Conservation (phyloP, 768 basidiomycete genomes). For the Hirschioporus abietinus region DNA sequence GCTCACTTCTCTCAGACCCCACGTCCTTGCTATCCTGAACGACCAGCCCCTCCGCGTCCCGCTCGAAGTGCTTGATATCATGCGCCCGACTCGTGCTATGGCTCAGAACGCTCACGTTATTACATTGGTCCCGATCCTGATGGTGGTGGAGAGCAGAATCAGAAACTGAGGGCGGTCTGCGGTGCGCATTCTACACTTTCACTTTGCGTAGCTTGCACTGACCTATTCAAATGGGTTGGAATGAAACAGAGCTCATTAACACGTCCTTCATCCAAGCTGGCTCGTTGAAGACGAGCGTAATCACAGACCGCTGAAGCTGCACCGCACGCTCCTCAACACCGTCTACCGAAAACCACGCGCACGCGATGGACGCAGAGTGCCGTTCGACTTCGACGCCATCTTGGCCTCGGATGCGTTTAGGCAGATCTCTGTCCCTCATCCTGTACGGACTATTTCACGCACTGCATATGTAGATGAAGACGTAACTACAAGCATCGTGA, state of each 20-base stretch:
- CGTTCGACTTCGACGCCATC: conserved; percentile 38
- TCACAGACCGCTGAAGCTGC: conserved; percentile 31
- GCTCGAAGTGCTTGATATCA: conserved; percentile 46
- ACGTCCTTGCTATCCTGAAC: conserved; percentile 27
- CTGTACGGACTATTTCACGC: too few relatives aligned
- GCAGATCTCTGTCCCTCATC: conserved; percentile 5
- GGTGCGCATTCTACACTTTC: conserved; percentile 24
- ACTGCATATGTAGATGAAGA: too few relatives aligned
- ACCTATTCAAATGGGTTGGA: too few relatives aligned
- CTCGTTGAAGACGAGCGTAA: conserved; percentile 26
- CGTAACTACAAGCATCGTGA: too few relatives aligned
- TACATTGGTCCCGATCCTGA: conserved; percentile 48
- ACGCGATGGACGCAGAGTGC: conserved; percentile 19
- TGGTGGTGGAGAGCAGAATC: conserved; percentile 20
- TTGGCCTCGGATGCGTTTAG: conserved; percentile 23
- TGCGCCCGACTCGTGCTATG: conserved; percentile 34
- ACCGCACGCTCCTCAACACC: conserved; percentile 34
- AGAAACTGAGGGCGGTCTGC: conserved; percentile 26
- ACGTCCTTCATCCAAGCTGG: conserved; percentile 26
- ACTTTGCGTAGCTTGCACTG: too few relatives aligned
- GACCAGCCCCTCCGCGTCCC: conserved; percentile 32
- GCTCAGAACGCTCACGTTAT: conserved; percentile 46
- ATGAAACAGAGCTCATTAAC: conserved; percentile 24
- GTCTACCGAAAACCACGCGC: conserved; percentile 24
- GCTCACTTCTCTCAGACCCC: conserved; percentile 23